phyloP scores from a whole-genome alignment of 225 moss, liverwort and hornwort genomes.

The Pleurozium schreberi region DNA sequence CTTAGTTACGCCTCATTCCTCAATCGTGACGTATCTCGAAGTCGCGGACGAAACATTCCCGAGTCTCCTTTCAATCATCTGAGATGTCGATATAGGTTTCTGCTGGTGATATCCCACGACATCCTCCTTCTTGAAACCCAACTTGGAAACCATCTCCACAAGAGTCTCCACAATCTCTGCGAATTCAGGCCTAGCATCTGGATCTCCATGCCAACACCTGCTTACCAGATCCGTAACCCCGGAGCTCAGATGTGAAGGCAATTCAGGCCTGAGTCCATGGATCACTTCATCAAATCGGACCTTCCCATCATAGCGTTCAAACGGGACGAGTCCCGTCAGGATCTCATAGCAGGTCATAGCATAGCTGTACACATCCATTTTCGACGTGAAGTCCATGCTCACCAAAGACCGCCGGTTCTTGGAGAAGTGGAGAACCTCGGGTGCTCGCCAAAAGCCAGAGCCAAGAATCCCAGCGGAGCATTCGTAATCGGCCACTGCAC shows the following conservation, averaged over 20 bases:
- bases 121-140: neutral
- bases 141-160: neutral
- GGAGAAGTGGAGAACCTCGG: neutral
- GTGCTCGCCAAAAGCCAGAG: neutral
- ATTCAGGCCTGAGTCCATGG: neutral
- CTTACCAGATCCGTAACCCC: neutral
- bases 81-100: neutral
- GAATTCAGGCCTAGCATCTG: neutral
- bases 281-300: neutral
- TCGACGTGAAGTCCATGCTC: neutral
- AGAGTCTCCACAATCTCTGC: neutral
- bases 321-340: neutral
- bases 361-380: neutral
- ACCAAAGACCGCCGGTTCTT: neutral
- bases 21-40: slow-evolving; percentile 6
- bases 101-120: neutral
- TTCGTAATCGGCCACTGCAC: neutral
- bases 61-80: neutral
- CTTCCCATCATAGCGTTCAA: neutral
- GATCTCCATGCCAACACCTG: neutral
- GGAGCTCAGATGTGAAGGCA: neutral
- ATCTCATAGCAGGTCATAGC: neutral
- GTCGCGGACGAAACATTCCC: neutral
- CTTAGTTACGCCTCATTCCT: neutral
- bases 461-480: neutral